Percentiles rank a stretch among this genome's conserved stretches.
phyloP scores from a whole-genome alignment of 208 protist genomes.

The Leishmania lainsoni region DNA sequence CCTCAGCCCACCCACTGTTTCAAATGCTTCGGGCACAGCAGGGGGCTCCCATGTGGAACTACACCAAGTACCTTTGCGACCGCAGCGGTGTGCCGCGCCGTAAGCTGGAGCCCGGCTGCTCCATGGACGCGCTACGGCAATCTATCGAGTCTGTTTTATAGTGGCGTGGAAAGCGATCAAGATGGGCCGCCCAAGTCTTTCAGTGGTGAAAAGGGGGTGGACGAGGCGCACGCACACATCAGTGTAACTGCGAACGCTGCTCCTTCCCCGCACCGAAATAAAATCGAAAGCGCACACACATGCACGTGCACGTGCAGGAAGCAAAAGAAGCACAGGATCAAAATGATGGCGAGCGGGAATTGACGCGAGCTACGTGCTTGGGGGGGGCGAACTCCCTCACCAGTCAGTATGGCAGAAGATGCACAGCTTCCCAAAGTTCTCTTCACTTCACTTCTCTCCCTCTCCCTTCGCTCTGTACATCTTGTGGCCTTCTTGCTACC shows the following conservation, averaged over 20 bases:
- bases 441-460: not conserved
- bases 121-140: conserved; percentile 17
- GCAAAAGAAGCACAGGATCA: not conserved
- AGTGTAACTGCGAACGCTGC: not conserved
- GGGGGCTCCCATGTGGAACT: conserved; percentile 67
- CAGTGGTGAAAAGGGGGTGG: not conserved
- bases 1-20: conserved; percentile 55
- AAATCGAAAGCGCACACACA: not conserved
- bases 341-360: not conserved
- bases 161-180: not conserved
- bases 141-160: conserved; percentile 34
- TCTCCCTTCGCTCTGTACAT: not conserved
- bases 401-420: too few relatives aligned
- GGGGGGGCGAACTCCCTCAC: not conserved
- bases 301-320: not conserved
- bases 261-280: not conserved
- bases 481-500: not conserved
- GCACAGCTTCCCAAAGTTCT: not conserved
- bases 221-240: not conserved
- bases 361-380: not conserved
- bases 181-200: not conserved
- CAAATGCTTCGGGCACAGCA: conserved; percentile 52
- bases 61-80: conserved; percentile 74
- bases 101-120: conserved; percentile 32
- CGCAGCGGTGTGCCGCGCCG: conserved; percentile 43